Percentiles rank a stretch among this genome's conserved stretches.
Evolutionary conservation across 345 rosid genomes (phyloP).

Genomic region (Erucastrum elatum): DNA sequence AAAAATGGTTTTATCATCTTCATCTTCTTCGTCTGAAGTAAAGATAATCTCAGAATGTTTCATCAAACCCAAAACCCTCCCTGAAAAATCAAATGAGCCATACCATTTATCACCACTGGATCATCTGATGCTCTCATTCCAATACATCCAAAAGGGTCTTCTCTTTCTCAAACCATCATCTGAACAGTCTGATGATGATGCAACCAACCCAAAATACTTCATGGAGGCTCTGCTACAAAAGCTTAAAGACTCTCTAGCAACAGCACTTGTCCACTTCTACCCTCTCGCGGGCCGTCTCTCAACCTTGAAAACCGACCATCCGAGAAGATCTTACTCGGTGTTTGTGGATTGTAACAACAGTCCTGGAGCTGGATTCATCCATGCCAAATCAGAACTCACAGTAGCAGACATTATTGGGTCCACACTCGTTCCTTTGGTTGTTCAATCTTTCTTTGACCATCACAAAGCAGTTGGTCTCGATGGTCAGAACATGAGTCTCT

Average conservation of each 20-base stretch:
- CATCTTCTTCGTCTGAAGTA: slow-evolving; percentile 29
- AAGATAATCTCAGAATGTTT: slow-evolving; percentile 52
- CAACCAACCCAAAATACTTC: slow-evolving; percentile 29
- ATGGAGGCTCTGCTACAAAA: slow-evolving; percentile 41
- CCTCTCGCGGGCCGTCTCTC: slow-evolving; percentile 72
- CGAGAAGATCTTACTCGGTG: slow-evolving; percentile 42
- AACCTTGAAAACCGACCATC: slow-evolving; percentile 10
- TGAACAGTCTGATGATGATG: slow-evolving; percentile 1
- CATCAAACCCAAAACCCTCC: slow-evolving; percentile 45
- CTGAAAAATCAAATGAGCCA: slow-evolving; percentile 46
- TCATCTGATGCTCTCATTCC: slow-evolving; percentile 48
- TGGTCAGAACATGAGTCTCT: slow-evolving; percentile 55
- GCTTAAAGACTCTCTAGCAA: slow-evolving; percentile 58
- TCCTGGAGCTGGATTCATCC: slow-evolving; percentile 67
- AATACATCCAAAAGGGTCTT: slow-evolving; percentile 76
- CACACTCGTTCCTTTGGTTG: slow-evolving; percentile 51
- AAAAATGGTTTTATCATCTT: slow-evolving; percentile 11
- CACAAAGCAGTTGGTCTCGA: slow-evolving; percentile 57
- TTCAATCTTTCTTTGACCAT: slow-evolving; percentile 72
- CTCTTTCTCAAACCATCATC: slow-evolving; percentile 51
- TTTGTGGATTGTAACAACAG: slow-evolving; percentile 60
- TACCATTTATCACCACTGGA: slow-evolving; percentile 52
- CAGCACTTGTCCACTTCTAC: slow-evolving; percentile 62
- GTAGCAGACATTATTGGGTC: slow-evolving; percentile 53
- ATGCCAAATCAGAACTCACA: slow-evolving; percentile 45